Conservation (phyloP, 2,329 filamentous ascomycete species). For the Fusarium sp. region DNA sequence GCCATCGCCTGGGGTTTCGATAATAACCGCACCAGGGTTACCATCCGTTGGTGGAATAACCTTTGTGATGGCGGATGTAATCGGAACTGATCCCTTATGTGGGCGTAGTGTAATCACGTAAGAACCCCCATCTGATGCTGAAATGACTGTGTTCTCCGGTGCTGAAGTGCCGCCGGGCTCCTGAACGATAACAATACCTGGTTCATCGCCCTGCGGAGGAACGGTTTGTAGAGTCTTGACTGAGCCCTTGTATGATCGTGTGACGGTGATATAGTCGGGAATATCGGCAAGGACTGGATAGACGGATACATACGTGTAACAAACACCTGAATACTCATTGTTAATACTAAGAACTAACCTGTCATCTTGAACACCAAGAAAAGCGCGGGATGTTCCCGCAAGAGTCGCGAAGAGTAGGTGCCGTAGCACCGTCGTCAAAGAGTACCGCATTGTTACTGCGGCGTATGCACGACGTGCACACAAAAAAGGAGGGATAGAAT, state of each 20-base stretch:
- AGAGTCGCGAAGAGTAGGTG: constrained; percentile 18
- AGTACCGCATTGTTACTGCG: constrained; percentile 25
- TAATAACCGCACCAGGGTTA: constrained; percentile 31
- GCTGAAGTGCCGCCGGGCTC: constrained; percentile 25
- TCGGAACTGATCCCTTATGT: constrained; percentile 24
- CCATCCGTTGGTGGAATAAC: constrained; percentile 26
- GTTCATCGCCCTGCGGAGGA: constrained; percentile 31
- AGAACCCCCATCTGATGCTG: constrained; percentile 28
- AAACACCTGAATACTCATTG: constrained; percentile 38
- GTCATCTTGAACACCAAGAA: constrained; percentile 37
- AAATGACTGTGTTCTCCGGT: constrained; percentile 32
- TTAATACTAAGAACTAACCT: constrained; percentile 39
- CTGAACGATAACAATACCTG: constrained; percentile 36
- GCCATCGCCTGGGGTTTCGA: constrained; percentile 32
- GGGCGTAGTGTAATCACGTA: constrained; percentile 39
- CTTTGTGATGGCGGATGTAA: constrained; percentile 29
- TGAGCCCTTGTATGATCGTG: constrained; percentile 34
- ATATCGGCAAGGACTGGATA: constrained; percentile 38
- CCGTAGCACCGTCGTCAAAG: constrained; percentile 15
- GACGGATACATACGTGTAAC: constrained; percentile 44
- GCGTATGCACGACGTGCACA: constrained; percentile 3
- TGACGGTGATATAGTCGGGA: constrained; percentile 40
- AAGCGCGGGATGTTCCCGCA: constrained; percentile 9
- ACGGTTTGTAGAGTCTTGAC: constrained; percentile 37
- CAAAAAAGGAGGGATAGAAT: constrained; percentile 14